A percentile compares a stretch with the other conserved stretches of the same genome.
Conservation (phyloP, 768 basidiomycete species). For the Boletus vinaceobasis region DNA sequence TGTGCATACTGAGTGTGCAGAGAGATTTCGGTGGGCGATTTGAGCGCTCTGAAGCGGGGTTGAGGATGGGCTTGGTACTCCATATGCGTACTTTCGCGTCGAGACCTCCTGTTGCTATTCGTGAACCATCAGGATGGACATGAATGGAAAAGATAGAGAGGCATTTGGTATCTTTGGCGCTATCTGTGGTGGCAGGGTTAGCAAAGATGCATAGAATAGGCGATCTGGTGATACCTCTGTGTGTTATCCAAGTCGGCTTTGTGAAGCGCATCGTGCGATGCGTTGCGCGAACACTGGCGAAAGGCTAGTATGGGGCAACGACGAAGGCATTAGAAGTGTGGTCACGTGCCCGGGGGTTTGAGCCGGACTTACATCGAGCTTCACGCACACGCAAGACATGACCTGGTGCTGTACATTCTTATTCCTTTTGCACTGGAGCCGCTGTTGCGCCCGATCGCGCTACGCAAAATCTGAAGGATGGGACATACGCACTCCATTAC, state of each 20-base stretch:
- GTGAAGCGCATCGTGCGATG: constrained; percentile 81
- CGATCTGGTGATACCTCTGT: constrained; percentile 48
- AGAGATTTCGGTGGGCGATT: constrained; percentile 80
- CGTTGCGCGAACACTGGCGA: not conserved
- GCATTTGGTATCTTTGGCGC: constrained; percentile 55
- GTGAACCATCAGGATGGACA: constrained; percentile 92
- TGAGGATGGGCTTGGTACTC: constrained; percentile 95
- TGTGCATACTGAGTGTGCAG: constrained; percentile 91
- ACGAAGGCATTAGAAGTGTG: not conserved
- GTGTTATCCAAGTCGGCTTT: constrained; percentile 85
- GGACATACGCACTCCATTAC: constrained; percentile 5
- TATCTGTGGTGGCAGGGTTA: constrained; percentile 28
- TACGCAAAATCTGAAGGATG: not conserved
- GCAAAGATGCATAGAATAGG: not conserved
- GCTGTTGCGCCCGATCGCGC: not conserved
- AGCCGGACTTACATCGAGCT: not conserved
- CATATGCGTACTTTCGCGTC: constrained; percentile 97
- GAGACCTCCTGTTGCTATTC: constrained; percentile 95
- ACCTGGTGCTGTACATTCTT: too few relatives aligned
- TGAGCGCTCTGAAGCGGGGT: constrained; percentile 59
- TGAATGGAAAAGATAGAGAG: constrained; percentile 89
- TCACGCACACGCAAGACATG: not conserved
- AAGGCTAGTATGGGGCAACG: not conserved
- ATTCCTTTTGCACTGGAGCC: not conserved
- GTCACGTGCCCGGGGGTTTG: not conserved